Evolutionary conservation across 371 early-diverging fungal genomes (phyloP), one percentile per base, ranked within the genome.

Genomic region (Basidiobolus heterosporus): DNA sequence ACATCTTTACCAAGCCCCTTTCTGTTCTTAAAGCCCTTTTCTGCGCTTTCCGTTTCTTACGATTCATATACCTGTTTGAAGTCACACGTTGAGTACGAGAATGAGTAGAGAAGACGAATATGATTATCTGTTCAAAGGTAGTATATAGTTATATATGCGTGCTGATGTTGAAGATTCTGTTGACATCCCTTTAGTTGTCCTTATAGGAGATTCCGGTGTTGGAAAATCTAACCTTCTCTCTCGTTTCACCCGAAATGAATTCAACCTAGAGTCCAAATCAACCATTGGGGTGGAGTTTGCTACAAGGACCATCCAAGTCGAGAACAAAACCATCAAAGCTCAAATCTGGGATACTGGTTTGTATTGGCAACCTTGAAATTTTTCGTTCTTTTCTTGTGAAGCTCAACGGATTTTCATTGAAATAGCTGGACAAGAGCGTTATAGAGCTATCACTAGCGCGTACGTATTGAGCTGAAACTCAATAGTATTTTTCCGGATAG

Each of bases 231-330:
- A 98, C 67, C 82, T 99, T 20, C 80, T 99, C 48, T 82, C 90
- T 50, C 82, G 96, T 54, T 96, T 99, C 63, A 96, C 98, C 18
- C 80, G 92, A 48, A 89, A 97, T 67, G 94, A 93, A 62, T 98
- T 98, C 72, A 88, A 85, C 64, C 64, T 91, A 53, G 94, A 93
- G 55, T 90, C 94, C 45, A 97, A 96, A 62, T 93, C 99, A 36
- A 99, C 99, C 50, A 99, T 99, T 62, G 99, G 99, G 52, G 98
- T 99, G 37, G 97, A 99, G 64, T 99, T 99, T 72, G 98, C 94
- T 40, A 98, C 98, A 36, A 76, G 93, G 50, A 86, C 81, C 60
- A 93, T 98, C 58, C 85, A 92, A 59, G 90, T 99, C 11, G 93
- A 96, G 53, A 77, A 78, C 47, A 91, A 94, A 66, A 88, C 85